These are phyloP conservation scores for Pseudocercospora fuligena DNA, from an alignment of 2,329 filamentous ascomycete genomes.

Conservation along the genomic window DNA sequence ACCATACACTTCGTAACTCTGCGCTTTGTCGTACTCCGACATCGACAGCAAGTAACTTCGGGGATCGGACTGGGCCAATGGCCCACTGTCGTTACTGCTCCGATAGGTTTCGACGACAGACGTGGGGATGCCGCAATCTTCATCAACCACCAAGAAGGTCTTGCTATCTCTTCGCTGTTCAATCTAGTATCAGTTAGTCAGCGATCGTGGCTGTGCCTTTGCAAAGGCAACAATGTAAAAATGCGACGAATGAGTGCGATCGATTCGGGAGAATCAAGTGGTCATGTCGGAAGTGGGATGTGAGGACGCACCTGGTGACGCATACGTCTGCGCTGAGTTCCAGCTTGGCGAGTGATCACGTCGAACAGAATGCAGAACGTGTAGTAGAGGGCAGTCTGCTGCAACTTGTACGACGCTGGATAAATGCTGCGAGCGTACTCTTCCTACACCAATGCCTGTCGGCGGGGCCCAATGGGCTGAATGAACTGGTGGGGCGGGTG, in stretches of 20 bases:
- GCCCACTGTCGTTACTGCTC: constrained; percentile 54
- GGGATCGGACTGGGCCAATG: constrained; percentile 55
- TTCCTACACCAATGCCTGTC: constrained; percentile 22
- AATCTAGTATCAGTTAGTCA: constrained; percentile 29
- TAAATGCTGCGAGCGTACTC: constrained; percentile 27
- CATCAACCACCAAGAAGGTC: constrained; percentile 41
- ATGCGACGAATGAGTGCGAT: constrained; percentile 18
- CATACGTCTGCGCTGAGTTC: constrained; percentile 39
- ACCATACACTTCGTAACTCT: constrained; percentile 81
- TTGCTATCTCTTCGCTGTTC: constrained; percentile 37
- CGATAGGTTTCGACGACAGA: constrained; percentile 39
- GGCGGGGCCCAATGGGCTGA: constrained; percentile 23
- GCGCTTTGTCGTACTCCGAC: constrained; percentile 79
- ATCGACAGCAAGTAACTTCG: constrained; percentile 65
- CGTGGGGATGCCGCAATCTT: constrained; percentile 42
- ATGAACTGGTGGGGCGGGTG: constrained; percentile 32
- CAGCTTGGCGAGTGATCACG: constrained; percentile 36
- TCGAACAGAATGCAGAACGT: constrained; percentile 30
- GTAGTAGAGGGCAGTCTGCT: constrained; percentile 35
- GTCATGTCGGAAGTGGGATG: constrained; percentile 18
- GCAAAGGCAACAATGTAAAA: constrained; percentile 13
- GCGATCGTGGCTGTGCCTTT: constrained; percentile 26
- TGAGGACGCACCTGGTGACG: constrained; percentile 41
- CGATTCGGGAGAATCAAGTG: constrained; percentile 13
- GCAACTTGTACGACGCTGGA: constrained; percentile 43